Percentiles rank a stretch among this genome's conserved stretches.
Evolutionary conservation across 257 asterid genomes (phyloP).

Genomic region (Solanum medicagineum): DNA sequence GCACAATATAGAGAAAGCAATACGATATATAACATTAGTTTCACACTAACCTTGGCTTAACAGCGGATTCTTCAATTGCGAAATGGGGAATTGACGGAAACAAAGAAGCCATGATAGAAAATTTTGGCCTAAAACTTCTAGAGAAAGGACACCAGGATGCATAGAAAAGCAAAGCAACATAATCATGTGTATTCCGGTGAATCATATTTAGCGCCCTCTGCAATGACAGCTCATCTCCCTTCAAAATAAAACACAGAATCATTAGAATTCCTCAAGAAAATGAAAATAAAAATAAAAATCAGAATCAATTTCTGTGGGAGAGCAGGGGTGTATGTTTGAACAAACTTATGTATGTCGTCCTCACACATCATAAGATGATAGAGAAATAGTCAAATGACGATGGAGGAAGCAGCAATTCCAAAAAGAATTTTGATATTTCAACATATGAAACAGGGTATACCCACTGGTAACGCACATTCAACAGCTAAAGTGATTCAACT

Average conservation of each 20-base stretch:
- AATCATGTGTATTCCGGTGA: slow-evolving; percentile 52
- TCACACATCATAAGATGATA: background rate
- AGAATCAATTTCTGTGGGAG: background rate
- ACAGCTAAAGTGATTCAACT: background rate
- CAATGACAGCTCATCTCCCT: slow-evolving; percentile 76
- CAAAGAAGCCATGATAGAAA: slow-evolving; percentile 58
- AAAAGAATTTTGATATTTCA: background rate
- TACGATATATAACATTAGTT: background rate
- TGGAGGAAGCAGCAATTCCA: background rate
- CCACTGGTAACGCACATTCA: background rate
- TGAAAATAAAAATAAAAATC: background rate
- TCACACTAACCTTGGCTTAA: slow-evolving; percentile 75
- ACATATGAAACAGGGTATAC: background rate
- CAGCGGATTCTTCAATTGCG: slow-evolving; percentile 84
- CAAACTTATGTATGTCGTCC: background rate
- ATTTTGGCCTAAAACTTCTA: slow-evolving; percentile 43
- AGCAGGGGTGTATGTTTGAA: background rate
- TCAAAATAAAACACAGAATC: slow-evolving; percentile 12
- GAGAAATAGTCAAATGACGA: background rate
- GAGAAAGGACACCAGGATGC: slow-evolving; percentile 99
- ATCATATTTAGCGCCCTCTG: slow-evolving; percentile 65
- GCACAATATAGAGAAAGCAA: background rate
- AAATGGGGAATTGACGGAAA: slow-evolving; percentile 87
- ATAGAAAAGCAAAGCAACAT: slow-evolving; percentile 79
- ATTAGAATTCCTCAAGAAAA: slow-evolving; percentile 2